phyloP scores from a whole-genome alignment of 257 asterid genomes.

The Henckelia pumila region DNA sequence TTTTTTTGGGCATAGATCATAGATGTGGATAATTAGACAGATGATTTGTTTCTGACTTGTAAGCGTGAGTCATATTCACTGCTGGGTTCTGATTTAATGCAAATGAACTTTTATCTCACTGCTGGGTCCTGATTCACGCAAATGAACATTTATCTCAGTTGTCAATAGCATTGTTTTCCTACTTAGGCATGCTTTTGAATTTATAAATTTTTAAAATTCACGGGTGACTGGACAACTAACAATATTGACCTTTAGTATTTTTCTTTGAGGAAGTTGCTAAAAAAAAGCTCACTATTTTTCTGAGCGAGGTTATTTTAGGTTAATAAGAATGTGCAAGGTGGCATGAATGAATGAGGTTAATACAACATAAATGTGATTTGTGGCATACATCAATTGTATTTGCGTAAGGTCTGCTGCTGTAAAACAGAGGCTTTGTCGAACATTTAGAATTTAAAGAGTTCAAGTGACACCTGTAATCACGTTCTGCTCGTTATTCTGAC shows the following conservation, averaged over 20 bases:
- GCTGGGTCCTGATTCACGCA: background rate
- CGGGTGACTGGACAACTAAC: too few species aligned
- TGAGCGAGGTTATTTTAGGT: background rate
- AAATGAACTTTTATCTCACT: background rate
- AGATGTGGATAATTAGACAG: background rate
- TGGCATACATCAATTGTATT: too few species aligned
- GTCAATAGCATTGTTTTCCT: background rate
- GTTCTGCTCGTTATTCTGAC: background rate
- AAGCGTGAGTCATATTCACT: background rate
- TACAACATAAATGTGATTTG: background rate
- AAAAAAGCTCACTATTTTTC: background rate
- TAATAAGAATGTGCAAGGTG: conserved; percentile 7
- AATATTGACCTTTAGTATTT: conserved; percentile 1
- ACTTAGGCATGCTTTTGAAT: background rate
- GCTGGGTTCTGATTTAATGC: background rate
- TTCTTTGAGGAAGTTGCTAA: background rate
- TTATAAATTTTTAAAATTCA: background rate
- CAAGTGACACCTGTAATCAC: background rate
- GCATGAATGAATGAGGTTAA: conserved; percentile 4
- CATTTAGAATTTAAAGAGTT: background rate
- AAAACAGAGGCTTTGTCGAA: background rate
- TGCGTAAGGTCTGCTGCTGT: background rate
- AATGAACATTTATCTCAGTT: background rate
- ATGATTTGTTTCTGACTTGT: background rate
- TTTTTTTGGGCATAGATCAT: background rate